Percentiles rank a stretch among this genome's conserved stretches.
Conservation (phyloP, 2,329 filamentous ascomycete species). For the Sclerotinia trifoliorum region DNA sequence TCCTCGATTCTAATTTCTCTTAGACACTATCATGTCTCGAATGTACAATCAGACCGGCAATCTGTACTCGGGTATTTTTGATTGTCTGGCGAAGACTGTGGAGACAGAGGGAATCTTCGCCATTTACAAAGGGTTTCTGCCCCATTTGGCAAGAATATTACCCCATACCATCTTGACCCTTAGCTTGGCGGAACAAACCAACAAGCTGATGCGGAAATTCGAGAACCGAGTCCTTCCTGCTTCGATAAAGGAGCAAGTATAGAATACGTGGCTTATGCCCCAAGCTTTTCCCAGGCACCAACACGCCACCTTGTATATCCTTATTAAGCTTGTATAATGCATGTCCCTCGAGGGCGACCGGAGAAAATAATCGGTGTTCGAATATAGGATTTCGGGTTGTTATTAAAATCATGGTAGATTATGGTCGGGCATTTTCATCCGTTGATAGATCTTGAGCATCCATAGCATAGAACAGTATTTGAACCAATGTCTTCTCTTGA, state of each 20-base stretch:
- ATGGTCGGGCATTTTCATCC: slow-evolving; percentile 42
- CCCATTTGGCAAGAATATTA: slow-evolving; percentile 88
- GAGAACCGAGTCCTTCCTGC: slow-evolving; percentile 60
- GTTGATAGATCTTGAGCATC: slow-evolving; percentile 65
- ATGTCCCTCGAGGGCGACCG: not conserved
- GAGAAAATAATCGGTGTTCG: slow-evolving; percentile 10
- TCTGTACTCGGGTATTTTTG: slow-evolving; percentile 89
- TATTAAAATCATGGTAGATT: slow-evolving; percentile 19
- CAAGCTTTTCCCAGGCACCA: slow-evolving; percentile 18
- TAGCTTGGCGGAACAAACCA: slow-evolving; percentile 93
- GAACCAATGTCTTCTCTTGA: slow-evolving; percentile 36
- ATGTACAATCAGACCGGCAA: slow-evolving; percentile 99
- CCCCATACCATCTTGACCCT: slow-evolving; percentile 95
- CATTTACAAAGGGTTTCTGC: slow-evolving; percentile 97
- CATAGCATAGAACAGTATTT: slow-evolving; percentile 61
- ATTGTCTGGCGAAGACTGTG: slow-evolving; percentile 88
- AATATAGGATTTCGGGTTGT: not conserved
- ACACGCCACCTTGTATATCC: slow-evolving; percentile 31
- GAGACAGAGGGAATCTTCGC: slow-evolving; percentile 87
- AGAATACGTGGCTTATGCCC: slow-evolving; percentile 16
- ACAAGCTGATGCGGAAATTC: slow-evolving; percentile 80
- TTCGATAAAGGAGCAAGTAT: slow-evolving; percentile 33
- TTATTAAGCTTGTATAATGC: slow-evolving; percentile 27
- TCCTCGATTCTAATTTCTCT: slow-evolving; percentile 23
- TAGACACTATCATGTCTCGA: slow-evolving; percentile 95